Base-by-base conservation (phyloP, 352 stramenopile genomes). In the Phytophthora vignae region DNA sequence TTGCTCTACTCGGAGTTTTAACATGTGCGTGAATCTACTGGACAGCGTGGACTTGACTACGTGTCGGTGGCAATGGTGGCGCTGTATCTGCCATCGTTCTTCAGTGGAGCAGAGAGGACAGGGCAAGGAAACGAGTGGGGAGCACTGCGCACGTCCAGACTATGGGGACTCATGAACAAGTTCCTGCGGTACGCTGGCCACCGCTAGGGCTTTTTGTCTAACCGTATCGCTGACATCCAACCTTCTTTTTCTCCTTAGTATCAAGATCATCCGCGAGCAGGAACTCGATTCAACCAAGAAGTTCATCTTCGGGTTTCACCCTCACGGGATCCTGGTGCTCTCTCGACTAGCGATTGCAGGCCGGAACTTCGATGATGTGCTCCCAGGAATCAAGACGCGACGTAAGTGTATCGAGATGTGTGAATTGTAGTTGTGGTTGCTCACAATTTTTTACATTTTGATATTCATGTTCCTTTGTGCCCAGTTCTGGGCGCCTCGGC, bases 251-350 rank as follows among this genome's bases (percentile, higher is more conserved):
- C 12, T 7, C 11, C 40, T 10, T 17, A 78, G 72, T 8, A 69
- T 81, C 48, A 74, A 79, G 40, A 61, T 81, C 25, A 67, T 81
- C 9, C 76, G 73, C 8, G 73, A 83, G 25, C 73, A 83, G 36
- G 62, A 67, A 40, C 67, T 83, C 31, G 73, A 81, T 48, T 33
- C 59, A 1, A 66, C 61, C 17, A 83, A 88, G 62, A 58, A 78
- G 33, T 83, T 83, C 59, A 69, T 88, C 52, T 88, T 88, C 55
- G 76, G 68, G 2, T 86, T 78, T 60, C 81, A 88, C 42, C 81
- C 80, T 25, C 80, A 87, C 57, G 80, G 80, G 1, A 87, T 87
- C 63, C 63, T 87, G 27, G 69, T 87, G 27, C 63, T 87, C 4
- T 87, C 80, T 14, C 75, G 80, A 6, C 27, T 87, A 11, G 71